Conservation (phyloP, 2,329 filamentous ascomycete species). For the Nakataea oryzae region DNA sequence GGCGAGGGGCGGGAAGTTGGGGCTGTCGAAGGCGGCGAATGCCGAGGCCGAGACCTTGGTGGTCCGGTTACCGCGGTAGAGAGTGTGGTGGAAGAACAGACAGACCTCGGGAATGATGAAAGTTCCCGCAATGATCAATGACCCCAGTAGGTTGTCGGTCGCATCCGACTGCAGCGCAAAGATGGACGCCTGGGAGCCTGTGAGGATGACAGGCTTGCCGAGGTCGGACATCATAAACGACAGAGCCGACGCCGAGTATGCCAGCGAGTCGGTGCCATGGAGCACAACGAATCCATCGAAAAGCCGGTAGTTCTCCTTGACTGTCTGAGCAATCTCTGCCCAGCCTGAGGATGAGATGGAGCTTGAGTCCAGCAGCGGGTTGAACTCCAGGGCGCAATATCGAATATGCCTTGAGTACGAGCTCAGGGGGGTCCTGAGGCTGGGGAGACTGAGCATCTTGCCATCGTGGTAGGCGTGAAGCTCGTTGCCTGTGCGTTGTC, state of each 20-base stretch:
- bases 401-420: constrained; percentile 72
- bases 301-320: constrained; percentile 74
- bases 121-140: constrained; percentile 80
- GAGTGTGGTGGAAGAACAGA: constrained; percentile 84
- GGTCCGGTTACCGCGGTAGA: constrained; percentile 80
- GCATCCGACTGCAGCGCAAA: constrained; percentile 85
- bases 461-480: constrained; percentile 42
- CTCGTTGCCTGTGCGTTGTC: constrained; percentile 21
- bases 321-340: constrained; percentile 72
- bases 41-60: constrained; percentile 82
- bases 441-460: constrained; percentile 43
- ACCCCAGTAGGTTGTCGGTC: constrained; percentile 80
- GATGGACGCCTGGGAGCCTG: constrained; percentile 76
- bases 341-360: constrained; percentile 81
- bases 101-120: constrained; percentile 91
- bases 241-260: constrained; percentile 80
- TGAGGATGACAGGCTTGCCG: constrained; percentile 84
- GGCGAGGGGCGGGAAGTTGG: constrained; percentile 76
- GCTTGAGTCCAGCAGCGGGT: constrained; percentile 76
- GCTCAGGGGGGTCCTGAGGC: constrained; percentile 69
- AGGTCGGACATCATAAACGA: constrained; percentile 90
- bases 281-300: constrained; percentile 89
- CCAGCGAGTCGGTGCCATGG: constrained; percentile 82
- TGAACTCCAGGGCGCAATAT: constrained; percentile 78
- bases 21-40: constrained; percentile 79